Evolutionary conservation across 805 yeast genomes (phyloP), one percentile per base, ranked within the genome.

Genomic region (Torulaspora maleeae): DNA sequence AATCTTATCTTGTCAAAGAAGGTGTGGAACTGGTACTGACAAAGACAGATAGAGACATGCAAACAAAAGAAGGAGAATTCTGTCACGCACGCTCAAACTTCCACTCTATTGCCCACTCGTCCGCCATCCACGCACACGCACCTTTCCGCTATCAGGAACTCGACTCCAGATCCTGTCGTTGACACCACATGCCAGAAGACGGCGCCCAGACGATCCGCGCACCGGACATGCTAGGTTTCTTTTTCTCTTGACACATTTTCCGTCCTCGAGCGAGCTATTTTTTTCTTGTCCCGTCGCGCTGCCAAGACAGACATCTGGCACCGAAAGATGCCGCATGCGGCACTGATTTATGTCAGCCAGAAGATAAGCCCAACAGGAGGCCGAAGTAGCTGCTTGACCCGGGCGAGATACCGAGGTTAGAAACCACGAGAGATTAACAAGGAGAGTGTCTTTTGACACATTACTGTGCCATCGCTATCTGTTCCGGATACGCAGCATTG

Each of bases 211-310:
- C 27, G 10, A 38, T 28, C 19, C 16, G 34, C 27, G 28, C 11
- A 38, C 13, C 8, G 19, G 16, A n/a, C 13, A 7, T 25, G 17
- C 27, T 25, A 10, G 17, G 4, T 32, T 38, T 28, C 41, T 38
- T 38, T 38, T 28, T 28, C 30, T 9, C 12, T 38, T 38, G 41
- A 38, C 41, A 38, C 41, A 38, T 38, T 38, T 24, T 22, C 6
- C 38, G 28, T 24, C 17, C 41, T 38, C 35, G 41, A 38, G 41
- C 38, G 38, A 25, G 9, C 16, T 27, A 20, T 10, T 10, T 17
- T 16, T n/a, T 13, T 17, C 33, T 27, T 15, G 22, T 22, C 17
- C 16, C 7, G 8, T 22, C 7, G 25, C 25, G 3, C 8, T 22
- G 41, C 41, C 41, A 27, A 37, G 33, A 12, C 8, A 16, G 10